Conservation (phyloP, 331 rosid genomes). For the Quercus phellos region DNA sequence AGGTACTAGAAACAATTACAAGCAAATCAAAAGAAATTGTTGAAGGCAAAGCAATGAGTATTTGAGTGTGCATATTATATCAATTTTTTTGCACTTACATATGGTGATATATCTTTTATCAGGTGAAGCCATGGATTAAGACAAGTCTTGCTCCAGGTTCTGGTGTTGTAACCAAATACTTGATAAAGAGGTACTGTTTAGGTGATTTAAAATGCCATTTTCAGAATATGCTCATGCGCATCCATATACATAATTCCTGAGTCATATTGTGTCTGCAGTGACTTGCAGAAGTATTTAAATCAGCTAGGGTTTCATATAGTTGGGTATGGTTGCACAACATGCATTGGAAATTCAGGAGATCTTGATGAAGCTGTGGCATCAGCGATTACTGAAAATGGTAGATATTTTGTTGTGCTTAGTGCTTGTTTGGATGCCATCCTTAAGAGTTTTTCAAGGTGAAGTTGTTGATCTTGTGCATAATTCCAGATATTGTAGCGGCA, state of each 20-base stretch:
- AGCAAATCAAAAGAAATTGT: background rate
- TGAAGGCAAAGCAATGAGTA: background rate
- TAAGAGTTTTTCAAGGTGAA: constrained; percentile 11
- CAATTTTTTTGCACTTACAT: background rate
- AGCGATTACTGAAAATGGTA: constrained; percentile 77
- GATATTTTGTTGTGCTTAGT: background rate
- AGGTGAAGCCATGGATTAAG: constrained; percentile 90
- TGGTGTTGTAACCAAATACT: constrained; percentile 85
- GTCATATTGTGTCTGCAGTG: constrained; percentile 35
- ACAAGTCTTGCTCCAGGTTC: constrained; percentile 95
- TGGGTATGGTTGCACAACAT: constrained; percentile 89
- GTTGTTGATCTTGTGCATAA: constrained; percentile 11
- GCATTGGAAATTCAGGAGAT: constrained; percentile 93
- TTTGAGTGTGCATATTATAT: background rate
- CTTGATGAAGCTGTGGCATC: constrained; percentile 68
- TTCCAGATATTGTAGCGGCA: constrained; percentile 75
- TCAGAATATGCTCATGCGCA: background rate
- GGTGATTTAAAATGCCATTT: constrained; percentile 6
- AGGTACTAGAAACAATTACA: no score
- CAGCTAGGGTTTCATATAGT: constrained; percentile 75
- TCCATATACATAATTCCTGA: constrained; percentile 16
- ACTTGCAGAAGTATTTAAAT: constrained; percentile 76
- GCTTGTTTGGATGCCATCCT: constrained; percentile 4
- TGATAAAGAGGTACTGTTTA: constrained; percentile 54
- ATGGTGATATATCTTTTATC: constrained; percentile 19